These are phyloP conservation scores for Candolleomyces efflorescens DNA, from an alignment of 768 basidiomycete genomes.

Conservation along the genomic window DNA sequence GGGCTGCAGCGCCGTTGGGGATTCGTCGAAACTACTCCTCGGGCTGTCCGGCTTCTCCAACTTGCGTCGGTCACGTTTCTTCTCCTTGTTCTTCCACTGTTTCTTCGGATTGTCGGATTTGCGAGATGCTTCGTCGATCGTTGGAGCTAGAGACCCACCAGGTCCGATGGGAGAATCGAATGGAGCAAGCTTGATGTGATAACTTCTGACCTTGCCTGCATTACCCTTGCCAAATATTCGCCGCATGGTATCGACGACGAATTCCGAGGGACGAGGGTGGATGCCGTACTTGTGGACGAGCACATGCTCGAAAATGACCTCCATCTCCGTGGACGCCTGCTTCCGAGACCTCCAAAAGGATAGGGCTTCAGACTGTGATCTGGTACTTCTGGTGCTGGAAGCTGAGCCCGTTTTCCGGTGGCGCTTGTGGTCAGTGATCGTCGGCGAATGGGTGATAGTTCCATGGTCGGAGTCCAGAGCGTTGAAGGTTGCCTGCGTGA, in stretches of 20 bases:
- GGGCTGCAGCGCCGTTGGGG: not conserved
- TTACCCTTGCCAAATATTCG: constrained; percentile 48
- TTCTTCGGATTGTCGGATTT: constrained; percentile 22
- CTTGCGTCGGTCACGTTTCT: constrained; percentile 13
- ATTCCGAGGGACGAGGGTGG: constrained; percentile 46
- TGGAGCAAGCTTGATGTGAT: constrained; percentile 58
- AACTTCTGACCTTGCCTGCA: constrained; percentile 38
- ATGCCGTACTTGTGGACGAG: constrained; percentile 47
- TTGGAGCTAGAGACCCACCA: constrained; percentile 5
- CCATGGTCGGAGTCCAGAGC: not conserved
- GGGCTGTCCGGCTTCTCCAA: not conserved
- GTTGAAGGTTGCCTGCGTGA: constrained; percentile 4
- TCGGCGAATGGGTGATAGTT: constrained; percentile 1
- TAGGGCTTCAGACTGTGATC: constrained; percentile 14
- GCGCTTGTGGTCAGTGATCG: not conserved
- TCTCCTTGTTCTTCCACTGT: constrained; percentile 20
- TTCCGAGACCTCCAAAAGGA: constrained; percentile 24
- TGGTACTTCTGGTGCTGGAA: constrained; percentile 7
- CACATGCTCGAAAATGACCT: constrained; percentile 59
- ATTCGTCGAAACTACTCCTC: constrained; percentile 5
- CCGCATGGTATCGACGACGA: constrained; percentile 41
- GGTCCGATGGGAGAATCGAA: constrained; percentile 27
- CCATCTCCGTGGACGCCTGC: constrained; percentile 30
- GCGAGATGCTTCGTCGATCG: constrained; percentile 21
- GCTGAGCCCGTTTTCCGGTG: constrained; percentile 2